Evolutionary conservation across 2,329 filamentous ascomycete species (phyloP), one percentile per base, ranked within the genome.

Genomic region (Ceratocystis cubensis): DNA sequence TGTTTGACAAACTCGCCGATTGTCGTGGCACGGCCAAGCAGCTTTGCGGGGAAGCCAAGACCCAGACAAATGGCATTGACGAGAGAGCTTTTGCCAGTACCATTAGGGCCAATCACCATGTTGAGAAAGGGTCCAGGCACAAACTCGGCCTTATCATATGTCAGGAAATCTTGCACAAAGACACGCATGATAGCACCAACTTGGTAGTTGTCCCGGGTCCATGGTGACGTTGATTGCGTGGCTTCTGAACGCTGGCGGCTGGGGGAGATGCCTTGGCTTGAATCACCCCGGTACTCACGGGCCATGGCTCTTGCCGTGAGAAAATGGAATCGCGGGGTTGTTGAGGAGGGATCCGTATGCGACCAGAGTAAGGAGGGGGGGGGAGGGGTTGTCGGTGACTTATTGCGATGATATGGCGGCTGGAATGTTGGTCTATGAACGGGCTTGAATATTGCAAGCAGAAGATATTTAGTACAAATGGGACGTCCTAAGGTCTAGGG

Each of bases 51-150:
- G 80, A 88, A 96, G 61, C 94, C 94, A 30, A 99, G 78, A 1
- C 94, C 94, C 15, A 99, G 78, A 73, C 94, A 97, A 71, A 99
- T 96, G 57, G 94, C 94, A 76, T 94, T 99, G 56, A 99, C 93
- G 30, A 99, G 81, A 0, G 94, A 96, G 76, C 93, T 97, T 77
- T 99, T 99, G 66, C 94, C 94, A 0, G 94, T 97, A 44, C 94
- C 94, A 72, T 99, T 99, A n/a, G 94, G 94, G 0, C 94, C 94
- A 71, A 99, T 96, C 65, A 99, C 87, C 93, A 99, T 97, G 74
- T 99, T 99, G 72, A 99, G 76, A 73, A 89, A 93, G 0, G 94
- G 93, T 0, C 94, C 94, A 13, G 91, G 91, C 67, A 88, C 84
- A 75, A 97, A 96, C 70, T 96, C 92, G 66, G 91, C 93, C 65